Percentiles rank a stretch among this genome's conserved stretches.
phyloP scores from a whole-genome alignment of 192 early-diverging fungal genomes.

The Pecoramyces ruminantium region DNA sequence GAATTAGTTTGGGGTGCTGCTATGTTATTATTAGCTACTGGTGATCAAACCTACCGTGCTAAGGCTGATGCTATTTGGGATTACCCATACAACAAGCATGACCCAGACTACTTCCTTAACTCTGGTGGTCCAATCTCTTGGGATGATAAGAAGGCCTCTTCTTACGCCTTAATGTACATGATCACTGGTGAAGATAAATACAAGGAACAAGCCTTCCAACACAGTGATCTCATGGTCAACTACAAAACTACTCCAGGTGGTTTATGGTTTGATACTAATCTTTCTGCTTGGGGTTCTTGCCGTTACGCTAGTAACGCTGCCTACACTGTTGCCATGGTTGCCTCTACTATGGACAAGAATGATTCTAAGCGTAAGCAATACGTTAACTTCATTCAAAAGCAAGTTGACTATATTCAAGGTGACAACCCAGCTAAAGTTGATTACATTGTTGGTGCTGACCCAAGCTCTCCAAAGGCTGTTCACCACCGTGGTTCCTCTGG shows the following conservation, averaged over 20 bases:
- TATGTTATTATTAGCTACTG: constrained; percentile 33
- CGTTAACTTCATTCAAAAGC: constrained; percentile 3
- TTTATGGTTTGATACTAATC: not conserved
- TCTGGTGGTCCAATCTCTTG: constrained; percentile 11
- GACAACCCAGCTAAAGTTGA: constrained; percentile 30
- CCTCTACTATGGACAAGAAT: not conserved
- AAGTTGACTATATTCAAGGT: constrained; percentile 32
- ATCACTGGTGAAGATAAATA: constrained; percentile 10
- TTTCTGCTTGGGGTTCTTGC: not conserved
- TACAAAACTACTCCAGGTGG: not conserved
- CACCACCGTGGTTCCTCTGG: constrained; percentile 39
- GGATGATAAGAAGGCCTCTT: constrained; percentile 15
- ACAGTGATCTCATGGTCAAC: constrained; percentile 2
- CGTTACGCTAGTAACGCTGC: not conserved
- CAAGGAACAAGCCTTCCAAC: not conserved
- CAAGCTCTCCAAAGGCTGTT: constrained; percentile 36
- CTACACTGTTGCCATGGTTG: constrained; percentile 1
- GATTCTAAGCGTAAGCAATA: not conserved
- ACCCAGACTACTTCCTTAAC: constrained; percentile 23
- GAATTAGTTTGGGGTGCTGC: constrained; percentile 33
- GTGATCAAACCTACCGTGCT: constrained; percentile 15
- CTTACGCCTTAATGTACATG: constrained; percentile 17
- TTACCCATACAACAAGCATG: constrained; percentile 19
- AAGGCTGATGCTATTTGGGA: constrained; percentile 17
- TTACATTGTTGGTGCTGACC: constrained; percentile 35